These are phyloP conservation scores for Berberis vulgaris DNA, from an alignment of 164 flowering plant genomes.

Conservation along the genomic window DNA sequence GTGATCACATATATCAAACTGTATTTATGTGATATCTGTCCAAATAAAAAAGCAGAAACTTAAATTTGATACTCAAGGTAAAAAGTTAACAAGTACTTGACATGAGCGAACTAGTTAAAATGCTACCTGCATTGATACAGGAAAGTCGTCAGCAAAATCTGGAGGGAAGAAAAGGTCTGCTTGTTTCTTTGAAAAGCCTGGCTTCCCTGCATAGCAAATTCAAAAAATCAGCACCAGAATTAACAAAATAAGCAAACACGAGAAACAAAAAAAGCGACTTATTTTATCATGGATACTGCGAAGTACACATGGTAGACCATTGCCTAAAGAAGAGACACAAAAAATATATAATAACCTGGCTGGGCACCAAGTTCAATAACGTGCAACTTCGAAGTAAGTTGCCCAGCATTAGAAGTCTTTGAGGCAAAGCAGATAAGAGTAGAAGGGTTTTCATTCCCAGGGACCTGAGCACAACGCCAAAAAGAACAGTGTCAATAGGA, in stretches of 20 bases:
- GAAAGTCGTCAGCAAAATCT: conserved; percentile 99
- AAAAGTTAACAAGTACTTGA: neutral
- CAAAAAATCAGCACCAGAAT: neutral
- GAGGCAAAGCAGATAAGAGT: conserved; percentile 80
- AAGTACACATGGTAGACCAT: no score
- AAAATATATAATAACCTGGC: conserved; percentile 40
- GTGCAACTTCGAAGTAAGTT: conserved; percentile 81
- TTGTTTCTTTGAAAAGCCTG: conserved; percentile 86
- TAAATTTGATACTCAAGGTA: neutral
- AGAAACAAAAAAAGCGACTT: no score
- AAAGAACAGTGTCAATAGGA: no score
- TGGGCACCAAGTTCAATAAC: conserved; percentile 99
- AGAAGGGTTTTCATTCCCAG: conserved; percentile 86
- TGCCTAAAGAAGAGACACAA: no score
- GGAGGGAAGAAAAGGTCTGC: conserved; percentile 99
- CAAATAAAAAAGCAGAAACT: conserved; percentile 2
- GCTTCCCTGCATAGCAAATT: conserved; percentile 58
- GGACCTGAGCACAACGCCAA: conserved; percentile 38
- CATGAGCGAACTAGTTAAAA: neutral
- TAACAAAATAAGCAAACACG: no score
- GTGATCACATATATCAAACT: conserved; percentile 92
- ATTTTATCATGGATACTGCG: no score
- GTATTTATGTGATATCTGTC: conserved; percentile 88
- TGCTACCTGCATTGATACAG: conserved; percentile 97
- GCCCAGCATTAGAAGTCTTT: conserved; percentile 87